phyloP scores from a whole-genome alignment of 2,329 filamentous ascomycete genomes.

The Penicillium digitatum region DNA sequence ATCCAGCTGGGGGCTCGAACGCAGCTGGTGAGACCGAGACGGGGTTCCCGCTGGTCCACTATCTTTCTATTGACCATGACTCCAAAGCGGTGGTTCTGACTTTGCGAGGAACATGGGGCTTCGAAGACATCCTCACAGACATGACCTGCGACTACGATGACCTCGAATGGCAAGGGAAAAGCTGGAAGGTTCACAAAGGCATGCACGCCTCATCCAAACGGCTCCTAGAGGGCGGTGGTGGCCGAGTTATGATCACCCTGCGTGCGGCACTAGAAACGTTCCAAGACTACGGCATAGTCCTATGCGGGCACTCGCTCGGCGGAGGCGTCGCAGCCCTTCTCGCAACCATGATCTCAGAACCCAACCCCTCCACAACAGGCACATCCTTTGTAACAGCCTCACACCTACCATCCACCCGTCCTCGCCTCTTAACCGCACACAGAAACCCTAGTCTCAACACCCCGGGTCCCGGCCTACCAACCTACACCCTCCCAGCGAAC shows the following conservation, averaged over 20 bases:
- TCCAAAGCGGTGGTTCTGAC: conserved; percentile 69
- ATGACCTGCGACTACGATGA: conserved; percentile 71
- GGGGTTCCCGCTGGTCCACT: conserved; percentile 68
- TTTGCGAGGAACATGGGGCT: conserved; percentile 67
- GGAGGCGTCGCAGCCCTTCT: conserved; percentile 67
- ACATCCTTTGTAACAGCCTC: conserved; percentile 61
- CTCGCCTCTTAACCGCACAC: conserved; percentile 35
- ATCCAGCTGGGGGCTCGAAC: conserved; percentile 64
- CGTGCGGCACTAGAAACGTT: conserved; percentile 63
- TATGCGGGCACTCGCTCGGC: conserved; percentile 66
- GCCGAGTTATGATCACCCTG: conserved; percentile 62
- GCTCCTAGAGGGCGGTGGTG: conserved; percentile 64
- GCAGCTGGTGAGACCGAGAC: conserved; percentile 61
- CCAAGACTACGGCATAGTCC: conserved; percentile 64
- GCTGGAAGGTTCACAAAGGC: conserved; percentile 69
- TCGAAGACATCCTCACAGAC: conserved; percentile 69
- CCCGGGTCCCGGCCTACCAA: conserved; percentile 12
- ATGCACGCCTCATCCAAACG: conserved; percentile 68
- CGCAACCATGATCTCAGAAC: conserved; percentile 67
- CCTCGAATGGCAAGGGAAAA: conserved; percentile 54
- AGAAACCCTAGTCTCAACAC: conserved; percentile 18
- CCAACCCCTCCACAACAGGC: conserved; percentile 47
- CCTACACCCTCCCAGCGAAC: conserved; percentile 58
- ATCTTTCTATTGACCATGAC: conserved; percentile 67
- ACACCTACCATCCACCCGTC: conserved; percentile 33